Base-by-base conservation (phyloP, 208 protist genomes). In the Crithidia brevicula region DNA sequence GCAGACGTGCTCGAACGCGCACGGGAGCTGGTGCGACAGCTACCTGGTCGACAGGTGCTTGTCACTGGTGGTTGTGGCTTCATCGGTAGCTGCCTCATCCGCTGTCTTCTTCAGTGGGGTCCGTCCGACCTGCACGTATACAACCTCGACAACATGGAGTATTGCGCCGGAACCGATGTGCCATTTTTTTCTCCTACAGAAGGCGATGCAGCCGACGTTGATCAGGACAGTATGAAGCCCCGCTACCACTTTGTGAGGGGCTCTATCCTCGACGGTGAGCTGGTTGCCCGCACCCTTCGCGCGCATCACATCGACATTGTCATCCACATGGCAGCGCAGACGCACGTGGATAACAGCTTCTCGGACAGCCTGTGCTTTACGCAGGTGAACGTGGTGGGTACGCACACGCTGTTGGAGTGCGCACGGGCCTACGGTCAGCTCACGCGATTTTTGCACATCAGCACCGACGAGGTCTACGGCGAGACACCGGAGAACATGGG, bases 401-500 rank as follows among this genome's bases (percentile, higher is more conserved):
- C 97, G n/a, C 97, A 98, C 82, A 84, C 89, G 23, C 79, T 98
- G 11, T 67, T 98, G 0, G 97, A 99, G 54, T 88, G 86, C 33
- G 69, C 77, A 28, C 47, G 80, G 40, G 56, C 56, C 43, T 86
- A 79, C 57, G 76, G 72, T 7, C 72, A 85, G n/a, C 81, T 99
- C 33, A 80, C 85, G 52, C 79, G 94, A 16, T 99, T 99, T 66
- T 82, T 99, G 45, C 94, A 98, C 64, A 89, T 99, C 10, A 93
- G 81, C 52, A 98, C 97, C 1, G 97, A 99, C 70, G 97, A 99
- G 77, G 97, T 99, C 38, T 98, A 99, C 73, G 97, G 97, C 25
- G 89, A 98, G 62, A 76, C 82, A 4, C 50, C 22, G 8, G 58
- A 61, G 30, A 27, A 30, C 13, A 42, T 3, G 18, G 46, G 16